These are phyloP conservation scores for Isochrysis galbana DNA, from an alignment of 78 protist species.

Conservation along the genomic window DNA sequence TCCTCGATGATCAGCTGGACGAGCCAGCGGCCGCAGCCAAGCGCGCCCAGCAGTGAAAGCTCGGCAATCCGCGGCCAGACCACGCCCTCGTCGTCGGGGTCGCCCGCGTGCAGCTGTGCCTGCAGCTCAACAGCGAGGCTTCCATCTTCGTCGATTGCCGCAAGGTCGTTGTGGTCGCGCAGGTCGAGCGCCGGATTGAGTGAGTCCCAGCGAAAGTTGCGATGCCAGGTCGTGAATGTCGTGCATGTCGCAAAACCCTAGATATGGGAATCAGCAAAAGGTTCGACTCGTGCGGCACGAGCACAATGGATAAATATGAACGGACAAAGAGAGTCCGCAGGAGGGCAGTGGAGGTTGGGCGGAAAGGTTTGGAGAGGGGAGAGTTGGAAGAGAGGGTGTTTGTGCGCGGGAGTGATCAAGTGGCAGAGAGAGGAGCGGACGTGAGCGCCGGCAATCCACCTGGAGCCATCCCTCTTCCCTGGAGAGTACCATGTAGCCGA, in stretches of 20 bases:
- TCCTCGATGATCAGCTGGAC: neutral
- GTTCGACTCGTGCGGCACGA: too few species aligned
- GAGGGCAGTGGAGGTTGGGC: too few species aligned
- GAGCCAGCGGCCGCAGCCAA: conserved; percentile 39
- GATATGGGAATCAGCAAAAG: too few species aligned
- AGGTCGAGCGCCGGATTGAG: neutral
- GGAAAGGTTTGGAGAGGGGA: too few species aligned
- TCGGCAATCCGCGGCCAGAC: conserved; percentile 35
- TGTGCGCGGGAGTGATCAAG: too few species aligned
- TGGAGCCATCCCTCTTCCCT: conserved; percentile 36
- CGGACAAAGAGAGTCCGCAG: too few species aligned
- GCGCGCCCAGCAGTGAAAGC: conserved; percentile 42
- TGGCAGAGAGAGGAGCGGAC: too few species aligned
- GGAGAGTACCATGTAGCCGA: conserved; percentile 11
- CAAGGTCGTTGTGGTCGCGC: neutral
- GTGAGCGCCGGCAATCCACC: too few species aligned
- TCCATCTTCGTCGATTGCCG: neutral
- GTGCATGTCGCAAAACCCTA: conserved; percentile 32
- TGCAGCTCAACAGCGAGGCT: neutral
- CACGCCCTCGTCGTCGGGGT: conserved; percentile 32
- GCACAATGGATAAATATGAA: too few species aligned
- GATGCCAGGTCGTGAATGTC: conserved; percentile 44
- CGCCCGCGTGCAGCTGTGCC: conserved; percentile 27
- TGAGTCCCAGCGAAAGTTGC: conserved; percentile 27
- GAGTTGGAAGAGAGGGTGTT: too few species aligned